Conservation (phyloP, 2,329 filamentous ascomycete species). For the Bimuria novae-zelandiae region DNA sequence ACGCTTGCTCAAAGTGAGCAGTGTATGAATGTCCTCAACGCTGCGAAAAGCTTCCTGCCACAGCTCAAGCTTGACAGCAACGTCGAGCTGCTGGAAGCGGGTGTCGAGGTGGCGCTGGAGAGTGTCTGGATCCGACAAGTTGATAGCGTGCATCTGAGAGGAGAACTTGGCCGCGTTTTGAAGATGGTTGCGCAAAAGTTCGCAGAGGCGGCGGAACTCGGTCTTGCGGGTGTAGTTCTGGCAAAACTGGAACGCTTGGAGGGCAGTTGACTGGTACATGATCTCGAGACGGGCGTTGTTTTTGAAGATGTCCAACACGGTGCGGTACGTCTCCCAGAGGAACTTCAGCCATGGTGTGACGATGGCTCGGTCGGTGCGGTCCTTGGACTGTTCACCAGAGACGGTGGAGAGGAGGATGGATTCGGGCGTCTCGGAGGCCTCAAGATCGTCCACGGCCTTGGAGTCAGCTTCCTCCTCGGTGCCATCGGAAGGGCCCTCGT, state of each 20-base stretch:
- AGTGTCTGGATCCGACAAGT: slow-evolving; percentile 95
- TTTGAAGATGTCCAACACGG: slow-evolving; percentile 96
- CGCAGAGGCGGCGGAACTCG: slow-evolving; percentile 97
- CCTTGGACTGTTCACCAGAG: slow-evolving; percentile 94
- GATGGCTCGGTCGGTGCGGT: slow-evolving; percentile 96
- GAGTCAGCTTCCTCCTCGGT: slow-evolving; percentile 42
- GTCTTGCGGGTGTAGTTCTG: slow-evolving; percentile 98
- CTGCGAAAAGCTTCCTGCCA: slow-evolving; percentile 99
- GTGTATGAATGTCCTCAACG: slow-evolving; percentile 97
- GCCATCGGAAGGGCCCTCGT: slow-evolving; percentile 72
- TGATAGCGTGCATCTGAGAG: slow-evolving; percentile 98
- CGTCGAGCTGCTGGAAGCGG: slow-evolving; percentile 97
- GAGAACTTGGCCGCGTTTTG: slow-evolving; percentile 99
- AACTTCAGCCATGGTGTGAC: slow-evolving; percentile 99
- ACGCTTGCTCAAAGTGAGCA: slow-evolving; percentile 96
- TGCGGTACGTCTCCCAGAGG: slow-evolving; percentile 98
- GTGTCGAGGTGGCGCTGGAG: slow-evolving; percentile 97
- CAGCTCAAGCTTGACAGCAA: slow-evolving; percentile 94
- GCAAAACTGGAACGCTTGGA: slow-evolving; percentile 98
- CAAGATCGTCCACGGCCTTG: slow-evolving; percentile 86
- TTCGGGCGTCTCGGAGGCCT: slow-evolving; percentile 96
- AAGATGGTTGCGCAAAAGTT: slow-evolving; percentile 96
- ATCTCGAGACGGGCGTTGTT: slow-evolving; percentile 98
- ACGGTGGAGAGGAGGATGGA: slow-evolving; percentile 97
- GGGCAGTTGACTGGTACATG: slow-evolving; percentile 97